Conservation (phyloP, 202 grass and related monocot genomes). For the Carex sylvatica region DNA sequence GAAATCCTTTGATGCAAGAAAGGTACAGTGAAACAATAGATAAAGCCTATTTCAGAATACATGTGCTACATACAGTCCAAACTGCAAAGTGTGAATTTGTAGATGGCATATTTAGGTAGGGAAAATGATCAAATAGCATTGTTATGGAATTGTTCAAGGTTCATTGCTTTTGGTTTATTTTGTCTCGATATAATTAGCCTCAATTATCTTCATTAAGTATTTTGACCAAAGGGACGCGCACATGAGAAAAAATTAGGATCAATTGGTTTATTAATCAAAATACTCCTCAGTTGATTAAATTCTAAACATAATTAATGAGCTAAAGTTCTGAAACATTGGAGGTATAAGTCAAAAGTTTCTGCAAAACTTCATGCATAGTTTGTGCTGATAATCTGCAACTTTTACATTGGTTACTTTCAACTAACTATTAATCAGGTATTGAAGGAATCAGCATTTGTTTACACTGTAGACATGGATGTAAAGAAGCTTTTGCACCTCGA, state of each 20-base stretch:
- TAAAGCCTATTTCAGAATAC: neutral
- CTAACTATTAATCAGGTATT: conserved; percentile 47
- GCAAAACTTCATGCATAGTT: neutral
- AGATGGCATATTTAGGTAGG: neutral
- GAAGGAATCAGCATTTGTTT: conserved; percentile 89
- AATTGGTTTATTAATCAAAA: neutral
- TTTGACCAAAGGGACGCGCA: neutral
- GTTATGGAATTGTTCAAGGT: neutral
- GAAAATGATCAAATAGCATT: neutral
- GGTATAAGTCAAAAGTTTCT: neutral
- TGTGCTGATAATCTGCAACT: neutral
- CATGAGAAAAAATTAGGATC: neutral
- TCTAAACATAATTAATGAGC: neutral
- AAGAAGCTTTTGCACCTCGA: conserved; percentile 84
- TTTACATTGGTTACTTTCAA: neutral
- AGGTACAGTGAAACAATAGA: conserved; percentile 27
- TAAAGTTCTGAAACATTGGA: neutral
- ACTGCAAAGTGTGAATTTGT: neutral
- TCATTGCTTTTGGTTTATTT: neutral
- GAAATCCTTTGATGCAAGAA: conserved; percentile 97
- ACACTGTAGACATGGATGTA: conserved; percentile 92
- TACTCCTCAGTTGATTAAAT: neutral
- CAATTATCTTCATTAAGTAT: neutral
- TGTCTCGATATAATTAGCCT: neutral
- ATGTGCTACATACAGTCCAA: neutral